Evolutionary conservation across 106 monocot genomes (phyloP), one percentile per base, ranked within the genome.

Genomic region (Phalaenopsis equestris): DNA sequence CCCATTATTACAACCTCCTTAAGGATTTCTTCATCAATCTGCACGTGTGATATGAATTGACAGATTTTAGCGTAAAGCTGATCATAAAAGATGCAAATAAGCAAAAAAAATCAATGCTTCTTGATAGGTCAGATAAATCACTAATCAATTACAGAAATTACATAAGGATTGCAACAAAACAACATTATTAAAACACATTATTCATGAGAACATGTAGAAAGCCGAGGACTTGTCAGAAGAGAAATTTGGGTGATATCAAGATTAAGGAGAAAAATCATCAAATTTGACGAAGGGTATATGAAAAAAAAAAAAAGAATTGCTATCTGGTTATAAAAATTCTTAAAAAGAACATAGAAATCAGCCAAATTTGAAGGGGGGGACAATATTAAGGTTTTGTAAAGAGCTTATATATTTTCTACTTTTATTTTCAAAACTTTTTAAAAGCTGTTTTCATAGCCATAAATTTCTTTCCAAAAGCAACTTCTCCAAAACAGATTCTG

Each of bases 11-110:
- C 55, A 37, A 90, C 87, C 55, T 91, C 89, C 64, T 82, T 80
- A 82, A 96, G 91, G 79, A 89, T 85, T 52, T 89, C 95, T 76
- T 93, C 91, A 83, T 93, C 93, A 38, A 96, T 88, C 95, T 96
- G 42, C 72, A 82, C 52, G 49, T 80, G 19, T 76, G 72, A 48
- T 8, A 39, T 16, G 2, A 78, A 17, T 30, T 15, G 4, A 23
- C 43, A n/a, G 1, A 67, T 19, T 23, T 8, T 67, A 58, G 24
- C 24, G 21, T 64, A 70, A 37, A 36, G 5, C 3, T 70, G 4
- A 3, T 8, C 70, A 70, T 11, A 16, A 12, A 30, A 70, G 18
- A 67, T 36, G 15, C 39, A 70, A 39, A 70, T 3, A 37, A 4
- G 70, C 14, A 3, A 11, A 64, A 64, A 24, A 24, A 0, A 8